A percentile compares a stretch with the other conserved stretches of the same genome.
Conservation (phyloP, 2,329 filamentous ascomycete genomes). For the Aspergillus sp. region DNA sequence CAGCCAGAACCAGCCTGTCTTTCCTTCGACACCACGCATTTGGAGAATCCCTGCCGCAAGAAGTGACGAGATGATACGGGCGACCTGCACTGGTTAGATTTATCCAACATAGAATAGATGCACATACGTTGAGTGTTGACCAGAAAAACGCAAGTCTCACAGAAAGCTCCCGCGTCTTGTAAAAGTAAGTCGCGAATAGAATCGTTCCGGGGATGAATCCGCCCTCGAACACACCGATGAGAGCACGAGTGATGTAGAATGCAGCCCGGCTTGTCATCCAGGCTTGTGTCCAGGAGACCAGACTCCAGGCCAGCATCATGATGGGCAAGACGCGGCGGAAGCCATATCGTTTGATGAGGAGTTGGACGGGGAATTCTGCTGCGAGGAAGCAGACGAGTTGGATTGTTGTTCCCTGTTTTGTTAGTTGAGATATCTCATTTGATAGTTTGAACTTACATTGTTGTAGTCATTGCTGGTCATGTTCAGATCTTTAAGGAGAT, state of each 20-base stretch:
- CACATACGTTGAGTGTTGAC: constrained; percentile 30
- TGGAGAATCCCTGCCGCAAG: constrained; percentile 37
- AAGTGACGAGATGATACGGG: constrained; percentile 33
- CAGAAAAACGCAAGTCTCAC: constrained; percentile 41
- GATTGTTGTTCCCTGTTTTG: constrained; percentile 16
- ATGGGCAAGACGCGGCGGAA: constrained; percentile 43
- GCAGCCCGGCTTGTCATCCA: constrained; percentile 26
- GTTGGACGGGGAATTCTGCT: constrained; percentile 43
- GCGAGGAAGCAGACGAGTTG: constrained; percentile 19
- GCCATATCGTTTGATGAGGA: constrained; percentile 43
- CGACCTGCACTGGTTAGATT: constrained; percentile 7
- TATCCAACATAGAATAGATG: background rate
- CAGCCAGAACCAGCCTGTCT: constrained; percentile 39
- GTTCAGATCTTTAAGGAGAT: constrained; percentile 29
- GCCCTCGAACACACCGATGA: constrained; percentile 39
- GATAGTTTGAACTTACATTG: constrained; percentile 12
- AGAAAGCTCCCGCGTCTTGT: constrained; percentile 36
- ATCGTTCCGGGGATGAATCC: constrained; percentile 33
- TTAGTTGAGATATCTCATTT: background rate
- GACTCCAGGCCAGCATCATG: constrained; percentile 43
- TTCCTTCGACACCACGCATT: constrained; percentile 38
- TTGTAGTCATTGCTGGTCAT: constrained; percentile 37
- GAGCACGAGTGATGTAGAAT: constrained; percentile 34
- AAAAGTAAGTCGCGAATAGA: constrained; percentile 40
- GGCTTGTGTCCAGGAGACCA: constrained; percentile 35